phyloP scores from a whole-genome alignment of 1,284 basidiomycete genomes.

The Fomitopsis pinicola region DNA sequence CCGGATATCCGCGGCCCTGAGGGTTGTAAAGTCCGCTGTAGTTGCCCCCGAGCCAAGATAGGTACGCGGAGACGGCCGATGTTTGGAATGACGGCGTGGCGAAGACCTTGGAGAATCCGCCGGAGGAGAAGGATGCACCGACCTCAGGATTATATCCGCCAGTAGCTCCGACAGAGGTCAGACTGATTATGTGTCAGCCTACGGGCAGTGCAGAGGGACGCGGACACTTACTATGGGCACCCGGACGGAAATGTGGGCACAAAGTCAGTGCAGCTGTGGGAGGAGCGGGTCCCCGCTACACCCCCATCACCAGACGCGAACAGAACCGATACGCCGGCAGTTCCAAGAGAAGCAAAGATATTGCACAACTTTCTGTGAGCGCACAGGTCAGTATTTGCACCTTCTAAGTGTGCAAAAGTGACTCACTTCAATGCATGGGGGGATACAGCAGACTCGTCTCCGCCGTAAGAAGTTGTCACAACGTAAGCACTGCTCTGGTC shows the following conservation, averaged over 20 bases:
- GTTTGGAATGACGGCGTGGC: conserved; percentile 37
- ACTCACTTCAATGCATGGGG: conserved; percentile 50
- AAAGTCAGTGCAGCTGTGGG: conserved; percentile 42
- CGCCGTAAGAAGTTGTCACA: conserved; percentile 39
- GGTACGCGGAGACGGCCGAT: conserved; percentile 30
- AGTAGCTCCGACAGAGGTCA: conserved; percentile 61
- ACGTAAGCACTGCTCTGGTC: conserved; percentile 40
- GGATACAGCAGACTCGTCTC: conserved; percentile 20
- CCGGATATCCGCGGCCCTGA: conserved; percentile 29
- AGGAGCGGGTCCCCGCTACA: conserved; percentile 58
- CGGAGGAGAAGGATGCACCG: conserved; percentile 40
- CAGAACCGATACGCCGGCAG: conserved; percentile 57
- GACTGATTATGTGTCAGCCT: conserved; percentile 34
- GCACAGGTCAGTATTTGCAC: background rate
- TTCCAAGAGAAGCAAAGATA: conserved; percentile 59
- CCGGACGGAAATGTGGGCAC: conserved; percentile 64
- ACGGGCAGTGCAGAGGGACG: conserved; percentile 4
- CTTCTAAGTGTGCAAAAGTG: conserved; percentile 15
- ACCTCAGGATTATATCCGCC: conserved; percentile 45
- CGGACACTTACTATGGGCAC: conserved; percentile 45
- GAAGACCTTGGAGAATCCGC: conserved; percentile 49
- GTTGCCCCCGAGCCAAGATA: conserved; percentile 22
- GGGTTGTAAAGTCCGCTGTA: conserved; percentile 27
- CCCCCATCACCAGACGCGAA: conserved; percentile 67
- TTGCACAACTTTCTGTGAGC: conserved; percentile 38